These are phyloP conservation scores for Willaertia magna DNA, from an alignment of 208 protist genomes.

Conservation along the genomic window DNA sequence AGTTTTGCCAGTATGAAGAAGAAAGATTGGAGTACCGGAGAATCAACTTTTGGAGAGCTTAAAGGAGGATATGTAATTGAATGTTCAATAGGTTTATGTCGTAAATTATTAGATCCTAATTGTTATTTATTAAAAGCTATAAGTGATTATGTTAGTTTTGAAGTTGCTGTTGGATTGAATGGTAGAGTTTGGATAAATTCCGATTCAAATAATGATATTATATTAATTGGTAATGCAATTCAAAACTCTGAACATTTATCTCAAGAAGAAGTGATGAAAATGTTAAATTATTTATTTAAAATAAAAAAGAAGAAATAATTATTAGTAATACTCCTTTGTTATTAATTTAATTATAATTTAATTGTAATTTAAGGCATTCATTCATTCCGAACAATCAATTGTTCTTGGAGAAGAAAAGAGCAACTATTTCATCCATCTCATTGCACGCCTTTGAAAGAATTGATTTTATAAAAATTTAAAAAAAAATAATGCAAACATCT, in stretches of 20 bases:
- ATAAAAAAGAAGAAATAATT: neutral
- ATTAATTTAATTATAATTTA: too few species aligned
- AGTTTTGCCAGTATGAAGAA: neutral
- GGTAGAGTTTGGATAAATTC: slow-evolving; percentile 15
- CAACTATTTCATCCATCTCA: too few species aligned
- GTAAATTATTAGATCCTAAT: neutral
- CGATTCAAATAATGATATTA: neutral
- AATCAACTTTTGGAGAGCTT: neutral
- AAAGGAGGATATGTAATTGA: slow-evolving; percentile 5
- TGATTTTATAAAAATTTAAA: too few species aligned
- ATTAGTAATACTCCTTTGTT: too few species aligned
- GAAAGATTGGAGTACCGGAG: slow-evolving; percentile 3
- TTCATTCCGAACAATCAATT: too few species aligned
- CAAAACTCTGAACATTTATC: neutral
- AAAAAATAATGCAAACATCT: too few species aligned
- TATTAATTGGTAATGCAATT: neutral
- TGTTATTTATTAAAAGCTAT: neutral
- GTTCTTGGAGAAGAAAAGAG: too few species aligned
- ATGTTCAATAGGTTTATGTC: neutral
- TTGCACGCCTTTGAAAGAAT: too few species aligned
- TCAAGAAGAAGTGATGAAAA: neutral
- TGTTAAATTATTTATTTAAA: neutral
- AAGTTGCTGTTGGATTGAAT: slow-evolving; percentile 10
- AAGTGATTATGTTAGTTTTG: neutral
- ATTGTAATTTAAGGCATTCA: too few species aligned